These are phyloP conservation scores for Lipomyces anomalus DNA, from an alignment of 805 yeast species.

Conservation along the genomic window DNA sequence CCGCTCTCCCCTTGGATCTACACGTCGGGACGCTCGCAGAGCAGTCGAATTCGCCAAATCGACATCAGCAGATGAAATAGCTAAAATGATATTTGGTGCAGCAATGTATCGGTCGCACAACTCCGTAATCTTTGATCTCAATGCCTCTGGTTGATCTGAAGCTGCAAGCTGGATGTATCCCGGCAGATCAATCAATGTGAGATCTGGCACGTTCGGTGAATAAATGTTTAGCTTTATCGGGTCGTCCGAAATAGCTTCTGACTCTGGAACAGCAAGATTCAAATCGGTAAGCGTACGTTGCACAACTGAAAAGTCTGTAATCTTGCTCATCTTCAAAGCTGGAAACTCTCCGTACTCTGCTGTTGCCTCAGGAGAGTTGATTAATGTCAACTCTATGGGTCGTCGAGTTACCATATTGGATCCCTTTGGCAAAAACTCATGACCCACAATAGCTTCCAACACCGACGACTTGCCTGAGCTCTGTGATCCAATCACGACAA, in stretches of 20 bases:
- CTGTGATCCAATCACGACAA: conserved; percentile 96
- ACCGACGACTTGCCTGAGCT: conserved; percentile 97
- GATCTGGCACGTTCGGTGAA: conserved; percentile 87
- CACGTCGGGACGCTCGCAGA: conserved; percentile 75
- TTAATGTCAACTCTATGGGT: conserved; percentile 90
- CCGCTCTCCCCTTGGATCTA: conserved; percentile 92
- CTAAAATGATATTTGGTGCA: conserved; percentile 88
- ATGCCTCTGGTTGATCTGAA: conserved; percentile 84
- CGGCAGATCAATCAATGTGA: conserved; percentile 90
- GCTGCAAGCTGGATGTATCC: conserved; percentile 97
- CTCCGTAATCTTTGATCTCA: conserved; percentile 70
- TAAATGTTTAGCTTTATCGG: conserved; percentile 89
- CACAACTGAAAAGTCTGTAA: conserved; percentile 84
- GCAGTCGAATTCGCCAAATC: conserved; percentile 96
- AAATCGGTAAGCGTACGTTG: conserved; percentile 81
- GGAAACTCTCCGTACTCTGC: conserved; percentile 93
- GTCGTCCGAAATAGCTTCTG: conserved; percentile 83
- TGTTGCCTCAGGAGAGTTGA: conserved; percentile 75
- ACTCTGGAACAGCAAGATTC: conserved; percentile 83
- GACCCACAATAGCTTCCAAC: conserved; percentile 94
- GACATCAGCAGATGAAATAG: conserved; percentile 96
- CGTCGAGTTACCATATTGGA: conserved; percentile 97
- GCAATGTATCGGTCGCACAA: conserved; percentile 81
- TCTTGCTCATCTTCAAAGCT: conserved; percentile 68
- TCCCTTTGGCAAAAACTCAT: conserved; percentile 94